phyloP scores from a whole-genome alignment of 78 protist genomes.

The Dictyostelium purpureum region DNA sequence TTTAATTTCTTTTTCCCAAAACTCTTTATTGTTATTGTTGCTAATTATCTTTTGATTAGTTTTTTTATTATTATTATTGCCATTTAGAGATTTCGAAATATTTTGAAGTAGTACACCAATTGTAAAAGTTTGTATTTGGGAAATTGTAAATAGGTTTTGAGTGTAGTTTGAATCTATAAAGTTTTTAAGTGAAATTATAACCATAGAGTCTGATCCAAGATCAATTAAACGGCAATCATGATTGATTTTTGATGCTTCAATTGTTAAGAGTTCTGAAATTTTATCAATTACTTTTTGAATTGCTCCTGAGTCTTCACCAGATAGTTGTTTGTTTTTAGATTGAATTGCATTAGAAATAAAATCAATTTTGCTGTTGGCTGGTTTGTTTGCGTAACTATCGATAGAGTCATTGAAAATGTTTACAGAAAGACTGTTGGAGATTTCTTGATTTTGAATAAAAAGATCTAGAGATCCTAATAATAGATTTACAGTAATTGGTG shows the following conservation, averaged over 20 bases:
- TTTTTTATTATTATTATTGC: no score
- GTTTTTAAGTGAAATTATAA: constrained; percentile 36
- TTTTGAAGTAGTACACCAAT: no score
- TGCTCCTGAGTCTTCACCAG: not conserved
- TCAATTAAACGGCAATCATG: not conserved
- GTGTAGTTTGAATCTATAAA: constrained; percentile 16
- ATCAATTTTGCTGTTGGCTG: not conserved
- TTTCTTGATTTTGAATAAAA: not conserved
- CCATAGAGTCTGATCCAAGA: constrained; percentile 32
- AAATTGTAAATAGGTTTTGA: constrained; percentile 8
- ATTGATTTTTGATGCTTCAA: not conserved
- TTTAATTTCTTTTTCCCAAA: no score
- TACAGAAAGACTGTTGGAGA: no score
- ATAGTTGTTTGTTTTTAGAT: not conserved
- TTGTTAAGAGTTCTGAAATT: not conserved
- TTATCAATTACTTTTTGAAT: not conserved
- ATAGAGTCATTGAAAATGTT: no score
- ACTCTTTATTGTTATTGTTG: no score
- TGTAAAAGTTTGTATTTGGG: not conserved
- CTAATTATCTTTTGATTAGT: no score
- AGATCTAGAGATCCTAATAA: not conserved
- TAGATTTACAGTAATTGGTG: not conserved
- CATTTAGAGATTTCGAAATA: no score
- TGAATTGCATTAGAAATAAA: not conserved
- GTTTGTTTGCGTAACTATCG: no score